phyloP scores from a whole-genome alignment of 306 rosid genomes.

The Ochetophila trinervis region DNA sequence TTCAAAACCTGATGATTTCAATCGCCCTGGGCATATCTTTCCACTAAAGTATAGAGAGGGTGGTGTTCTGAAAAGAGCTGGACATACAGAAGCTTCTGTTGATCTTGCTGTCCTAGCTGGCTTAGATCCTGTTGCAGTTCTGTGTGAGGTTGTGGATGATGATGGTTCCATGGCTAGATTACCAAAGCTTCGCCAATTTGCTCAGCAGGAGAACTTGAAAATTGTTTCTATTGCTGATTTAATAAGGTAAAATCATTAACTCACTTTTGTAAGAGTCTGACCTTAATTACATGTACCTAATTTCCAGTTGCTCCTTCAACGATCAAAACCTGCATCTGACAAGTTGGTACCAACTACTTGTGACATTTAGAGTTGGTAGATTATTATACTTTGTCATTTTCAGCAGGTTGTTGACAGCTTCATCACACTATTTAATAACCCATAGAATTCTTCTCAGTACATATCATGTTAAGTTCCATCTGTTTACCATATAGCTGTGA shows the following conservation, averaged over 20 bases:
- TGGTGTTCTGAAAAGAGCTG: constrained; percentile 95
- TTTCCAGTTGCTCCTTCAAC: background rate
- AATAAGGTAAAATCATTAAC: constrained; percentile 50
- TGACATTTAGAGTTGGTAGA: background rate
- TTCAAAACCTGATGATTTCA: constrained; percentile 81
- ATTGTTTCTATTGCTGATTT: constrained; percentile 89
- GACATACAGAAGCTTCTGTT: constrained; percentile 95
- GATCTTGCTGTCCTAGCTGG: constrained; percentile 92
- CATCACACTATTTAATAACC: background rate
- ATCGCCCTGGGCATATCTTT: constrained; percentile 95
- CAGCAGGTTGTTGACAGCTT: background rate
- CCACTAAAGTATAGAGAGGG: constrained; percentile 93
- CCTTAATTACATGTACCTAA: background rate
- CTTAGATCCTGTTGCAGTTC: constrained; percentile 65
- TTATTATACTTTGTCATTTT: background rate
- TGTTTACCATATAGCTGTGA: too few species aligned
- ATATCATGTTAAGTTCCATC: background rate
- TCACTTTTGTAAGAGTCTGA: background rate
- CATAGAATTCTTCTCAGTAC: background rate
- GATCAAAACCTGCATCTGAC: background rate
- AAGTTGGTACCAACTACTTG: background rate
- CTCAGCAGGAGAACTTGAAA: constrained; percentile 66
- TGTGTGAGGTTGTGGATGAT: constrained; percentile 95
- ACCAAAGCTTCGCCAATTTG: constrained; percentile 83
- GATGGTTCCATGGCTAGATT: constrained; percentile 99